A percentile compares a stretch with the other conserved stretches of the same genome.
phyloP scores from a whole-genome alignment of 495 filamentous ascomycete genomes.

The Trichoderma gamsii region DNA sequence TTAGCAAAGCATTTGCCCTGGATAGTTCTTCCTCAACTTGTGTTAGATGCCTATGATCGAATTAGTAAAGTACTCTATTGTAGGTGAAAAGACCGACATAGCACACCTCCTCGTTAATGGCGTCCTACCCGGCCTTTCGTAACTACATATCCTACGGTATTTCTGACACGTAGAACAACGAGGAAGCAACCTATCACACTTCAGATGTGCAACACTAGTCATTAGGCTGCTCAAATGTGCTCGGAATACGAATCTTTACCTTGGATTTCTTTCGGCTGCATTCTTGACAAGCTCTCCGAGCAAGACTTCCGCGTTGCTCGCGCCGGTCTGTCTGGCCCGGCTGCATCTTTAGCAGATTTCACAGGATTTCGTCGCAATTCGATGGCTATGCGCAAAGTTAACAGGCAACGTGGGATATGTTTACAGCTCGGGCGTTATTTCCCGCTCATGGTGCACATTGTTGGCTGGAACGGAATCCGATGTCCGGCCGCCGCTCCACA shows the following conservation, averaged over 20 bases:
- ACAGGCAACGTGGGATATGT: background rate
- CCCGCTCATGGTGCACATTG: background rate
- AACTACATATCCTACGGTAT: background rate
- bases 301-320: background rate
- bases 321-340: background rate
- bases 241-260: background rate
- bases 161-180: background rate
- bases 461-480: background rate
- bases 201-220: background rate
- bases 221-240: background rate
- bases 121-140: background rate
- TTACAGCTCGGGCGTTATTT: background rate
- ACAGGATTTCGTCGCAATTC: background rate
- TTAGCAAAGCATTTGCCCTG: background rate
- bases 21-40: background rate
- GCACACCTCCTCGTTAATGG: background rate
- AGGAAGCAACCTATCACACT: background rate
- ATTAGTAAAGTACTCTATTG: background rate
- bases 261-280: background rate
- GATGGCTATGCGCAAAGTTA: background rate
- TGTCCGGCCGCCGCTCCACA: background rate
- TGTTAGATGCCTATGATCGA: background rate
- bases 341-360: background rate
- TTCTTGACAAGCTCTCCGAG: background rate
- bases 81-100: background rate